These are phyloP conservation scores for Syncephalis plumigaleata DNA, from an alignment of 371 early-diverging fungal genomes.

Conservation along the genomic window DNA sequence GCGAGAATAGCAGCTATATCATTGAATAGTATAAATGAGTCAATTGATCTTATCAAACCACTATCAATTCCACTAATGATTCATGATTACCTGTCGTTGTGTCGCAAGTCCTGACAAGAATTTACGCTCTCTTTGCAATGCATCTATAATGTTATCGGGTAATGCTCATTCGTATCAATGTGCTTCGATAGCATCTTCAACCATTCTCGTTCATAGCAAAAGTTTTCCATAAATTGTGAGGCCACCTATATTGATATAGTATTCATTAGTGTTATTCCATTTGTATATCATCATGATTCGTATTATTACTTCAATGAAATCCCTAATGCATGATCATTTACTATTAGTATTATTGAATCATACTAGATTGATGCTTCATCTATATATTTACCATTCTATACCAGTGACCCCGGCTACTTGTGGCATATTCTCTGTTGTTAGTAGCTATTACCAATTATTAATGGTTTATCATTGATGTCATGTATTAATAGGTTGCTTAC, in stretches of 20 bases:
- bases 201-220: conserved; percentile 39
- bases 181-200: conserved; percentile 28
- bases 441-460: conserved; percentile 15
- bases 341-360: no score
- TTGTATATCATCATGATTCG: background rate
- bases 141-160: conserved; percentile 36
- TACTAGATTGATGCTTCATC: no score
- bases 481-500: conserved; percentile 7
- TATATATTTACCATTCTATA: conserved; percentile 38
- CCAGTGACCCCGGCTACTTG: conserved; percentile 51
- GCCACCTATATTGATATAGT: conserved; percentile 23
- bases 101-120: conserved; percentile 39
- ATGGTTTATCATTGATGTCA: background rate
- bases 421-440: conserved; percentile 42
- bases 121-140: conserved; percentile 25
- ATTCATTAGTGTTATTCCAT: background rate
- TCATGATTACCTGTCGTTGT: conserved; percentile 23
- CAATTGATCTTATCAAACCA: background rate
- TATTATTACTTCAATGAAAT: conserved; percentile 20
- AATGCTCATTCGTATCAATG: conserved; percentile 31
- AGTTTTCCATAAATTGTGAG: conserved; percentile 57
- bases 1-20: conserved; percentile 32
- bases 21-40: background rate
- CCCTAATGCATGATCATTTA: conserved; percentile 10
- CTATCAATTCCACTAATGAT: background rate